phyloP scores from a whole-genome alignment of 306 rosid species.

The Pachyrhizus erosus region DNA sequence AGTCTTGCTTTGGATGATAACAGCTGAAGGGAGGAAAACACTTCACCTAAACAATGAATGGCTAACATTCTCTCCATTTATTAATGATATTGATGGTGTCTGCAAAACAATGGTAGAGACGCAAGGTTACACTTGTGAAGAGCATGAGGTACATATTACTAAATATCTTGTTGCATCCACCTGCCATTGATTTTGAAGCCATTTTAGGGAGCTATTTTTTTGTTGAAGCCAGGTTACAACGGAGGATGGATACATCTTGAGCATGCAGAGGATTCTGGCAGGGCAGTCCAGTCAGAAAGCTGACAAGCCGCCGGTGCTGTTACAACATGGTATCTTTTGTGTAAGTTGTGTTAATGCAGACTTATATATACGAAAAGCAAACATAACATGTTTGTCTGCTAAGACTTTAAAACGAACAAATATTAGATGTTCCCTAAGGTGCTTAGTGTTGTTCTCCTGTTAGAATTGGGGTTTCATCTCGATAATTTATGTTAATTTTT shows the following conservation, averaged over 20 bases:
- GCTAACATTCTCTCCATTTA: conserved; percentile 3
- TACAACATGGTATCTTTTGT: conserved; percentile 70
- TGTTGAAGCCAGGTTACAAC: conserved; percentile 56
- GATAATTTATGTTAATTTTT: neutral
- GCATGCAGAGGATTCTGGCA: conserved; percentile 66
- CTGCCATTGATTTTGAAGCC: neutral
- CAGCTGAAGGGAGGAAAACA: conserved; percentile 41
- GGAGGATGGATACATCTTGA: conserved; percentile 68
- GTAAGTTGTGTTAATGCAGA: conserved; percentile 46
- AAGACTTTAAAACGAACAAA: too few relatives aligned
- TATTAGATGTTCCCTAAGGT: neutral
- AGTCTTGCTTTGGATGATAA: conserved; percentile 16
- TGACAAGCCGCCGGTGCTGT: conserved; percentile 56
- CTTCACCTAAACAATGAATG: conserved; percentile 19
- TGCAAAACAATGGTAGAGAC: conserved; percentile 63
- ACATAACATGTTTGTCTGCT: conserved; percentile 2
- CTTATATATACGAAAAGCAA: neutral
- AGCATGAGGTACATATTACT: conserved; percentile 49
- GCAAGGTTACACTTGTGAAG: conserved; percentile 70
- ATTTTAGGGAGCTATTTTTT: neutral
- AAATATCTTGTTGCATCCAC: neutral
- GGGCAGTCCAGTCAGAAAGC: conserved; percentile 43
- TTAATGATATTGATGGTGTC: conserved; percentile 47
- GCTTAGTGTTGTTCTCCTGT: neutral
- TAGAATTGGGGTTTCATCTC: neutral